Conservation (phyloP, 2,329 filamentous ascomycete genomes). For the Sclerotinia borealis region DNA sequence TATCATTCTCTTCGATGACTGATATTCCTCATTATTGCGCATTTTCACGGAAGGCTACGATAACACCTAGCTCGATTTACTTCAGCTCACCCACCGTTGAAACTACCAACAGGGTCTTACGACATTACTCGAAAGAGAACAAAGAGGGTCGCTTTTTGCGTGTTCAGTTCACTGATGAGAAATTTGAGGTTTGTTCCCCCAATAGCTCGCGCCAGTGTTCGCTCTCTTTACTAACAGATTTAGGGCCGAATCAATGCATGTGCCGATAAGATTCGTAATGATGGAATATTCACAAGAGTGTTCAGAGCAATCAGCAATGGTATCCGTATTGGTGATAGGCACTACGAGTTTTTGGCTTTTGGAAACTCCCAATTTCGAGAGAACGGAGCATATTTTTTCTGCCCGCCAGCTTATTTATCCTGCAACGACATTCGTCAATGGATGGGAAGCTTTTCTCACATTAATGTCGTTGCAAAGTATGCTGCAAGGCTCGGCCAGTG, state of each 20-base stretch:
- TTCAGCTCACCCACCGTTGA: slow-evolving; percentile 75
- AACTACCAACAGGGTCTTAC: slow-evolving; percentile 79
- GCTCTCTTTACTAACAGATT: slow-evolving; percentile 22
- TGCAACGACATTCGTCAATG: slow-evolving; percentile 73
- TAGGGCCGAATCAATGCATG: slow-evolving; percentile 53
- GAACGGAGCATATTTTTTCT: slow-evolving; percentile 89
- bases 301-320: slow-evolving; percentile 67
- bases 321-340: slow-evolving; percentile 73
- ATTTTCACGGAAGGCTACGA: slow-evolving; percentile 65
- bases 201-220: slow-evolving; percentile 21
- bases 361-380: slow-evolving; percentile 94
- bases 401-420: slow-evolving; percentile 57
- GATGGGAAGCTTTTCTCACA: slow-evolving; percentile 83
- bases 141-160: slow-evolving; percentile 75
- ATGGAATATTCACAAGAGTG: slow-evolving; percentile 70
- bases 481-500: slow-evolving; percentile 88
- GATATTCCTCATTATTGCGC: slow-evolving; percentile 67
- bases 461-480: slow-evolving; percentile 80
- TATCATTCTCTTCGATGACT: slow-evolving; percentile 41
- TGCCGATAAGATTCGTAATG: slow-evolving; percentile 47
- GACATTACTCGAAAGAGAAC: slow-evolving; percentile 56
- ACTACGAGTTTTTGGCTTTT: slow-evolving; percentile 86
- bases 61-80: slow-evolving; percentile 81
- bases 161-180: slow-evolving; percentile 84
- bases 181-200: slow-evolving; percentile 32